Base-by-base conservation (phyloP, 2,329 filamentous ascomycete genomes). In the Pseudocercospora macadamiae region DNA sequence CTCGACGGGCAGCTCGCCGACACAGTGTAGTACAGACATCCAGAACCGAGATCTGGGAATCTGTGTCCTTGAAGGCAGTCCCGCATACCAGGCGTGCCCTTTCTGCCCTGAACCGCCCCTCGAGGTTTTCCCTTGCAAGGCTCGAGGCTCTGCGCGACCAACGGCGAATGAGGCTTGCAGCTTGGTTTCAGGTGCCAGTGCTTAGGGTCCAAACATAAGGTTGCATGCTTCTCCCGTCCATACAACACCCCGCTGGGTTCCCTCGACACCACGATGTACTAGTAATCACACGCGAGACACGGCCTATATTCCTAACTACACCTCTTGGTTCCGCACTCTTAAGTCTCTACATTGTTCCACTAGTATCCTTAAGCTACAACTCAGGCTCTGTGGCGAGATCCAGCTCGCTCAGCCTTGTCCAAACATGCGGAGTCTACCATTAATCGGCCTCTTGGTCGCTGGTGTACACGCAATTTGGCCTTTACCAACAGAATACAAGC, bases 381-480 rank as follows among this genome's bases (percentile, higher is more conserved):
- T 30, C 48, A 47, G 28, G 55, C 42, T 48, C 26, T 44, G 19
- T 10, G 19, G 47, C 54, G 57, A 51, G 45, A 48, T 25, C 26
- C 21, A 28, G 12, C 21, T 28, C 3, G 26, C 16, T 18, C 26
- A 16, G 16, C 14, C 18, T 26, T 42, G 16, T 42, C 34, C 16
- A 3, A 48, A 18, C 9, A 60, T 60, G 58, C 58, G 58, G 16
- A 51, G 54, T 25, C 7, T 63, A 30, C 36, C 57, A 55, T 39
- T 54, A 19, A 47, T 62, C 30, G 47, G 58, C 32, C 44, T 64
- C 14, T 52, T 64, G 34, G 60, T 55, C 36, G 21, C 62, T 60
- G 59, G 70, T 23, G 71, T 65, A 10, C 49, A 66, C 3, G 77
- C 78, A 3, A 66, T 80, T 51, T 80, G 78, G 78, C 78, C 78